Evolutionary conservation across 2,329 filamentous ascomycete species (phyloP).

Genomic region (Helminthosporium solani): DNA sequence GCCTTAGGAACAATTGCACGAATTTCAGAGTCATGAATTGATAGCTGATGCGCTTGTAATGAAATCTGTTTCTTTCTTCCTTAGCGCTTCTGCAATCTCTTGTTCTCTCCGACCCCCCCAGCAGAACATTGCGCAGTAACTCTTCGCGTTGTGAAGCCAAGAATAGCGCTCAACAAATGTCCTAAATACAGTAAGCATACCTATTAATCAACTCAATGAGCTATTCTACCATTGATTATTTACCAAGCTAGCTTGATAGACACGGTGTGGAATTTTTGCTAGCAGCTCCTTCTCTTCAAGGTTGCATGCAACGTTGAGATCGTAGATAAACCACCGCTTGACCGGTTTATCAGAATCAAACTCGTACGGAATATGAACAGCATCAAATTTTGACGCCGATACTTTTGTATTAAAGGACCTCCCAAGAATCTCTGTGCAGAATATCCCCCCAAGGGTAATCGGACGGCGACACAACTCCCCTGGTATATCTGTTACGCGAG

Average conservation of each 20-base stretch:
- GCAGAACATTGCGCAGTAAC: constrained; percentile 5
- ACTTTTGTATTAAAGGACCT: constrained; percentile 5
- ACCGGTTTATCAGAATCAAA: constrained; percentile 5
- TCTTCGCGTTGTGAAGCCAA: too few species aligned
- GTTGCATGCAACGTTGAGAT: constrained; percentile 3
- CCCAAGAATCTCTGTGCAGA: constrained; percentile 6
- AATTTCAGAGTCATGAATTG: too few species aligned
- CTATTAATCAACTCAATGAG: constrained; percentile 4
- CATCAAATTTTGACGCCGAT: constrained; percentile 5
- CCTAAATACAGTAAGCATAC: too few species aligned
- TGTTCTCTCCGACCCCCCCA: constrained; percentile 7
- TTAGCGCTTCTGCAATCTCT: constrained; percentile 4
- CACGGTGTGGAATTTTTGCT: constrained; percentile 6
- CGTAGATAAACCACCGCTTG: constrained; percentile 7
- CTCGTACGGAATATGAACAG: constrained; percentile 3
- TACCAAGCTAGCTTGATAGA: constrained; percentile 7
- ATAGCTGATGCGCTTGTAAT: too few species aligned
- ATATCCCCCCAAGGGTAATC: constrained; percentile 8
- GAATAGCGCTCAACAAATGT: constrained; percentile 5
- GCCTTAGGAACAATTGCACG: too few species aligned
- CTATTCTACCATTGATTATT: constrained; percentile 5
- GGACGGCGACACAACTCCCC: constrained; percentile 7
- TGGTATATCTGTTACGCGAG: constrained; percentile 10
- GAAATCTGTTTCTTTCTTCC: too few species aligned
- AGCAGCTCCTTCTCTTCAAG: constrained; percentile 1